Evolutionary conservation across 2,329 filamentous ascomycete genomes (phyloP), one percentile per base, ranked within the genome.

Genomic region (Paraconiothyrium brasiliense): DNA sequence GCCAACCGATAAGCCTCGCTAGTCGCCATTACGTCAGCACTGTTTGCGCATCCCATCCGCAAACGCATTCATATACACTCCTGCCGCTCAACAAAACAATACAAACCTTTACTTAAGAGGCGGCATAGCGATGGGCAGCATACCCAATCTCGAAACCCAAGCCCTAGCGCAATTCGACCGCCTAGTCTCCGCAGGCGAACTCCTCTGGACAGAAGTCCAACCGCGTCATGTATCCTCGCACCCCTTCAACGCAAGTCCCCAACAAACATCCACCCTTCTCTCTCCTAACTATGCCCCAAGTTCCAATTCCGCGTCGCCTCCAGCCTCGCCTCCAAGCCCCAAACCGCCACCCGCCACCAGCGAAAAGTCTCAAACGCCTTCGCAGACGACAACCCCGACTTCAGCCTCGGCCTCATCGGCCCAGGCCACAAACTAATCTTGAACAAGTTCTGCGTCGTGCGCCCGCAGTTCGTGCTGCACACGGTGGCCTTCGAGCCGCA

Each of bases 401-500:
- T 59, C 57, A 52, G 37, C 8, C 47, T 59, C 10, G 57, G 48
- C 20, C 27, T 46, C 20, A 16, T 59, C 20, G 57, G 57, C 3
- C 27, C 57, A 4, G 37, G 32, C 4, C 57, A 59, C 14, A 59
- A 59, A 22, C 30, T 59, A 16, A 59, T 59, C 9, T 41, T 59
- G 37, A 59, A 59, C 39, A 59, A 59, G 49, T 59, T 59, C 30
- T 59, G 48, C 14, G 57, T 59, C 11, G 41, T 54, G 2, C 37
- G 57, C 3, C 57, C 57, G 39, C 57, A 59, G 20, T 59, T 59
- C 22, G 57, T 59, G 13, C 2, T 59, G 16, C 57, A 52, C 13
- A 59, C 57, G n/a, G 32, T 59, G 8, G 57, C 54, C 0, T 59
- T 59, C 35, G 57, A 52, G 39, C 57, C 48, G n/a, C 57, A 59